A percentile compares a stretch with the other conserved stretches of the same genome.
Conservation (phyloP, 2,329 filamentous ascomycete species). For the Blumeria hordei region DNA sequence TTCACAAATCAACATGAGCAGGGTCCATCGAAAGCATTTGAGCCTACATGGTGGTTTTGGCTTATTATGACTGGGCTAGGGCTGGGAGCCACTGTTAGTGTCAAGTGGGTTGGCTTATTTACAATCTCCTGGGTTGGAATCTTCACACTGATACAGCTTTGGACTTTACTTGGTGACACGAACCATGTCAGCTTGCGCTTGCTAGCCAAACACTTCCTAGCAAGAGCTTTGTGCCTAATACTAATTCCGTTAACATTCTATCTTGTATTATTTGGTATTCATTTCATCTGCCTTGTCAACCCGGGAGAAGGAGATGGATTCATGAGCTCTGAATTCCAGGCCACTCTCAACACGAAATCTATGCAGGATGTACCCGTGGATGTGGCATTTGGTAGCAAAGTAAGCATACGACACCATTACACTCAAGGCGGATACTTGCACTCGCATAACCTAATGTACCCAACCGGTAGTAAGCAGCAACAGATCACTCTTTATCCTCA, state of each 20-base stretch:
- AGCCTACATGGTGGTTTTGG: slow-evolving; percentile 95
- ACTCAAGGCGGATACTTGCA: slow-evolving; percentile 96
- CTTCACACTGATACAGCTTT: slow-evolving; percentile 77
- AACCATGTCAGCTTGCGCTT: slow-evolving; percentile 64
- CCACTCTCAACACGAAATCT: slow-evolving; percentile 82
- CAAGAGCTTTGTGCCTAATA: slow-evolving; percentile 75
- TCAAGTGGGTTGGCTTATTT: slow-evolving; percentile 98
- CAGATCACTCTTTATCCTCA: slow-evolving; percentile 96
- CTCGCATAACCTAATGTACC: slow-evolving; percentile 94
- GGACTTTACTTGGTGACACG: slow-evolving; percentile 77
- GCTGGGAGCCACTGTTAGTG: slow-evolving; percentile 73
- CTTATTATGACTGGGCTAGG: slow-evolving; percentile 64
- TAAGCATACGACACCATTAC: slow-evolving; percentile 79
- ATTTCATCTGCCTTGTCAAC: slow-evolving; percentile 82
- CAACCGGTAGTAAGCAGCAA: slow-evolving; percentile 90
- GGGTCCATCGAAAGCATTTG: slow-evolving; percentile 70
- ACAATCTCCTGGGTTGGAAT: slow-evolving; percentile 94
- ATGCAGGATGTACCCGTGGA: slow-evolving; percentile 93
- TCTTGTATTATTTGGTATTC: slow-evolving; percentile 89
- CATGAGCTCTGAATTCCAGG: slow-evolving; percentile 98
- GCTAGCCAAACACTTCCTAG: slow-evolving; percentile 86
- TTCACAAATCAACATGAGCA: slow-evolving; percentile 96
- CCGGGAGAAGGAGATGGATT: slow-evolving; percentile 95
- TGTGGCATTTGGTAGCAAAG: slow-evolving; percentile 66
- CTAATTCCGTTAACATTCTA: slow-evolving; percentile 78